Base-by-base conservation (phyloP, 1,284 basidiomycete genomes). In the Leccinum laetum region DNA sequence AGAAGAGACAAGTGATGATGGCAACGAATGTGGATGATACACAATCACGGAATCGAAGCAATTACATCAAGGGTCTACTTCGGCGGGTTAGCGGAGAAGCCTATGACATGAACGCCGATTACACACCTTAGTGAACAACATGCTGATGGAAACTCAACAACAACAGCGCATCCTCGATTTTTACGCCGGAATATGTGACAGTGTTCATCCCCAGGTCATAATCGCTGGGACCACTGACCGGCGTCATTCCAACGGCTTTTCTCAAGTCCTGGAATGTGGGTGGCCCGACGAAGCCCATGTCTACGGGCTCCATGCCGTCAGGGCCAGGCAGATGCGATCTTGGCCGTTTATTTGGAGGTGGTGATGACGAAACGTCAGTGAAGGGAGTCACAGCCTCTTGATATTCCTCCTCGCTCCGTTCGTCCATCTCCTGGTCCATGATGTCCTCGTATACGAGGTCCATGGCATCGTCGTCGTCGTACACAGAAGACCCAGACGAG, bases 381-480 rank as follows among this genome's bases (percentile, higher is more conserved):
- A 86, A 86, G 11, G 89, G 90, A 0, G 90, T 91, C 32, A 91
- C 85, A 16, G 87, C 88, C 72, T 91, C 90, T 67, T 88, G 86
- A 65, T 83, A 83, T 57, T 90, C 88, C 60, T 91, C 88, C 46
- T 90, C 88, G 72, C 87, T 89, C 61, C 83, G 83, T 10, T 77
- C 79, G 64, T 86, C 83, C 69, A 83, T 76, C 56, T 84, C 79
- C 32, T 78, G 74, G 58, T 80, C 78, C 64, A 78, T 63, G 37
- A 69, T 66, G 18, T 78, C 75, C 60, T 74, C 77, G 57, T 73
- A 76, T 41, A 75, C 73, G 29, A 76, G 69, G 62, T 78, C 84
- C 80, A 84, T 82, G 35, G 75, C 73, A 18, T 83, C 80, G 52
- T 77, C 77, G 52, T 80, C 78, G 35, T 77, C 79, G 60, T 79